Conservation (phyloP, 768 basidiomycete species). For the Pisolithus orientalis region DNA sequence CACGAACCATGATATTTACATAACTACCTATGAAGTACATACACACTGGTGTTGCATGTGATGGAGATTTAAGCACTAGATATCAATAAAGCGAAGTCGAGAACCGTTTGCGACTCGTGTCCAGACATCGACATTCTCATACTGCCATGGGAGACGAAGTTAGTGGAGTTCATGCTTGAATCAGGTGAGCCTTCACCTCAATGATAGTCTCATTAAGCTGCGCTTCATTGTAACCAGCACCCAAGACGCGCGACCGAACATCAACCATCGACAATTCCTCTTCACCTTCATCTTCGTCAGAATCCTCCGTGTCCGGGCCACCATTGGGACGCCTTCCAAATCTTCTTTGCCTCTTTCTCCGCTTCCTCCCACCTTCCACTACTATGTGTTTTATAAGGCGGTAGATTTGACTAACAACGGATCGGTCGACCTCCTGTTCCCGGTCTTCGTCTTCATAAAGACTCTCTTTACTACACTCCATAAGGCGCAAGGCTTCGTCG, state of each 20-base stretch:
- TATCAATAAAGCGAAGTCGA: constrained; percentile 63
- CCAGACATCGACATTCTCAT: constrained; percentile 80
- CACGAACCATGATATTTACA: neutral
- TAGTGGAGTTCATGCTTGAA: neutral
- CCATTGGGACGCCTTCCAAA: constrained; percentile 66
- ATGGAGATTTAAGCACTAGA: constrained; percentile 8
- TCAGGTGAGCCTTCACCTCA: constrained; percentile 46
- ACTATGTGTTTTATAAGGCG: constrained; percentile 88
- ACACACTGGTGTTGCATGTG: neutral
- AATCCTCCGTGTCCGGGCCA: constrained; percentile 67
- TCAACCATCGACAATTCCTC: constrained; percentile 80
- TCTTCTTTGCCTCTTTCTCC: constrained; percentile 41
- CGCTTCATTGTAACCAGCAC: constrained; percentile 85
- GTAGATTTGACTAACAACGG: constrained; percentile 79
- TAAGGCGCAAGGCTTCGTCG: constrained; percentile 92
- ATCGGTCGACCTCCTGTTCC: constrained; percentile 67
- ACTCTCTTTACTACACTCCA: constrained; percentile 95
- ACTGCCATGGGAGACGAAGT: constrained; percentile 42
- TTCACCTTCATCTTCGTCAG: constrained; percentile 61
- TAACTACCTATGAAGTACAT: neutral
- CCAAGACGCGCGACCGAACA: constrained; percentile 78
- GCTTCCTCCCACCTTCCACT: constrained; percentile 33
- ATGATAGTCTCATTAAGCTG: constrained; percentile 83
- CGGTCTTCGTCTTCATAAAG: constrained; percentile 74
- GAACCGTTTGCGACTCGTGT: constrained; percentile 78